Base-by-base conservation (phyloP, 257 asterid species). In the Apocynum venetum region DNA sequence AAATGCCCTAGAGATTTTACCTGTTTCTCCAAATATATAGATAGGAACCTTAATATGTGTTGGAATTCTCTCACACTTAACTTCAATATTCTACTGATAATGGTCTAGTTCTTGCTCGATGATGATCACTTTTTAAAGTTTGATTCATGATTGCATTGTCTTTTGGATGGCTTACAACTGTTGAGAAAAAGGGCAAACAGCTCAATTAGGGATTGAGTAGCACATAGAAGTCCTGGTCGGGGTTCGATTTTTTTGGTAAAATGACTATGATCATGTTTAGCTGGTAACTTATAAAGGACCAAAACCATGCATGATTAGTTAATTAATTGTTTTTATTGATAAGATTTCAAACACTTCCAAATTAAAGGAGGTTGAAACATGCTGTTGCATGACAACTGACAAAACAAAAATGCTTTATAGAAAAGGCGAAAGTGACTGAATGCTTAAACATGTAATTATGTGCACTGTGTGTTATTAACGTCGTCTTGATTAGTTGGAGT, bases 361-460 rank as follows among this genome's bases (percentile, higher is more conserved):
- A 53, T 3, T 13, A 14, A 67, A 64, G 61, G 4, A 4, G 68
- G 60, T 46, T 68, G 72, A 68, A 38, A 67, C n/a, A 67, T 79
- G 73, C 46, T 66, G 31, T n/a, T n/a, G 51, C 25, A 52, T 6
- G 69, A 64, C 51, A 55, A 74, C 55, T 52, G 76, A 55, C 65
- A 46, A 44, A 66, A 12, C 15, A 49, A 80, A 80, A 61, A 19
- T 48, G 60, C 71, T 74, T 68, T 66, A 25, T 36, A n/a, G 60
- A 20, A 74, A 67, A 46, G 47, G 44, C 46, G 79, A 74, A 55
- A 79, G 63, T 10, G 40, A 79, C 56, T 67, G 25, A 35, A 64
- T 66, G 1, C 41, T 36, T 53, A 74, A 56, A 15, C 6, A 67
- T 31, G 3, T 66, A 71, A 53, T 53, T 71, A 8, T 8, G 44